Conservation (phyloP, 768 basidiomycete genomes). For the Suillus decipiens region DNA sequence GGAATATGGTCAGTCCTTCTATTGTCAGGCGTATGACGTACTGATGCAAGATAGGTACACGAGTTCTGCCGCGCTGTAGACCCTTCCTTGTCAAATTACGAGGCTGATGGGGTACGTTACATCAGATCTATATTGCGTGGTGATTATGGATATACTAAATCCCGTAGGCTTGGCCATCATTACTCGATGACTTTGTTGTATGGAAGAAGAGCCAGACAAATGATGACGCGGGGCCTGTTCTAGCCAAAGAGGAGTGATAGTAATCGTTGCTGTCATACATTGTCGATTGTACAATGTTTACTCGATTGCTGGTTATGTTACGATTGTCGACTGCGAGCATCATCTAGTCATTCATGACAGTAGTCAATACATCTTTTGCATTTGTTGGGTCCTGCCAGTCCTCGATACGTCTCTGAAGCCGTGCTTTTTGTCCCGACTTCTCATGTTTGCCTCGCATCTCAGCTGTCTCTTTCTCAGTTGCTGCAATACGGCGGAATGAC, state of each 20-base stretch:
- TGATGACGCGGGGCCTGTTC: slow-evolving; percentile 6
- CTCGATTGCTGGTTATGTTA: not conserved
- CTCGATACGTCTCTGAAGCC: slow-evolving; percentile 1
- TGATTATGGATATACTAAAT: slow-evolving; percentile 10
- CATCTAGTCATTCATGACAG: slow-evolving; percentile 6
- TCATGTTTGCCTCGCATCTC: slow-evolving; percentile 2
- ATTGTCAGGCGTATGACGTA: not conserved
- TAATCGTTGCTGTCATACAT: not conserved
- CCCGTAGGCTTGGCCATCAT: slow-evolving; percentile 76
- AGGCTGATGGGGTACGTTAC: slow-evolving; percentile 70
- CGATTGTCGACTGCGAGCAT: slow-evolving; percentile 3
- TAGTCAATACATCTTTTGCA: slow-evolving; percentile 8
- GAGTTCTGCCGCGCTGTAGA: slow-evolving; percentile 73
- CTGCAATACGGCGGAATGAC: slow-evolving; percentile 7
- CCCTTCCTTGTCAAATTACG: slow-evolving; percentile 64
- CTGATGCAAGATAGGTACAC: slow-evolving; percentile 50
- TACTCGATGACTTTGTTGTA: slow-evolving; percentile 75
- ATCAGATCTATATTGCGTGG: not conserved
- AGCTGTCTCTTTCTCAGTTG: slow-evolving; percentile 12
- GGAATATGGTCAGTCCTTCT: slow-evolving; percentile 67
- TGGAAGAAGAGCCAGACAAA: slow-evolving; percentile 51
- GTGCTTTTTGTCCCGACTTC: slow-evolving; percentile 8
- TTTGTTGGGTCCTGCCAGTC: slow-evolving; percentile 2
- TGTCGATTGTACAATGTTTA: not conserved
- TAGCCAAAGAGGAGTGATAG: slow-evolving; percentile 9